Base-by-base conservation (phyloP, 1,284 basidiomycete genomes). In the Xerocomus nothofagi region DNA sequence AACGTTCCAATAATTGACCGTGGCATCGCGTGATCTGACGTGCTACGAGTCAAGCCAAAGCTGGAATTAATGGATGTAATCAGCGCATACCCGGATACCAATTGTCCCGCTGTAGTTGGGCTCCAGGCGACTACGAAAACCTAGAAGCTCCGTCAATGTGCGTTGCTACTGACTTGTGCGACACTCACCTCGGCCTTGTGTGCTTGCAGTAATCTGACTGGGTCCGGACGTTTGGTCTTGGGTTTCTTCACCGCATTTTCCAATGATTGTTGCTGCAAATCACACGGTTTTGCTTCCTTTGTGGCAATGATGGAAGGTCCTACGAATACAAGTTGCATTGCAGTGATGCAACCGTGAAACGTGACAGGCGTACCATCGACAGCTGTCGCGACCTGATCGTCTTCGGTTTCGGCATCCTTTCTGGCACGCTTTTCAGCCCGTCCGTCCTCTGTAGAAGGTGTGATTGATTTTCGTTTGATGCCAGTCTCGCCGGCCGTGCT, bases 101-200 rank as follows among this genome's bases (percentile, higher is more conserved):
- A 68, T 14, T 84, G 62, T 36, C 77, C 74, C 24, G 72, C 73
- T n/a, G 79, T 73, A 37, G 71, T 73, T 9, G 90, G 87, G 67
- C 90, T 92, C 78, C 88, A 93, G 4, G 84, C 79, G 53, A 86
- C 88, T 7, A 88, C 82, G 52, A 91, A 92, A 3, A 92, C 86
- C 87, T 91, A 58, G 18, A 39, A 49, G 31, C 11, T n/a, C 29
- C 18, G 14, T 58, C 27, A 49, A 8, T 40, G 15, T 20, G 36
- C 29, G 33, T 49, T 49, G 18, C n/a, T 20, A 6, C n/a, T 23
- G 17, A 29, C 21, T 29, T 32, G 37, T 18, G 48, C 32, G 38
- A 43, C 18, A 54, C 64, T 40, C 61, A 86, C 86, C 72, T 89
- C 86, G 24, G 82, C 71, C 49, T 76, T 75, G 57, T 89, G 86